Base-by-base conservation (phyloP, 2,329 filamentous ascomycete genomes). In the Simplicillium sp. region DNA sequence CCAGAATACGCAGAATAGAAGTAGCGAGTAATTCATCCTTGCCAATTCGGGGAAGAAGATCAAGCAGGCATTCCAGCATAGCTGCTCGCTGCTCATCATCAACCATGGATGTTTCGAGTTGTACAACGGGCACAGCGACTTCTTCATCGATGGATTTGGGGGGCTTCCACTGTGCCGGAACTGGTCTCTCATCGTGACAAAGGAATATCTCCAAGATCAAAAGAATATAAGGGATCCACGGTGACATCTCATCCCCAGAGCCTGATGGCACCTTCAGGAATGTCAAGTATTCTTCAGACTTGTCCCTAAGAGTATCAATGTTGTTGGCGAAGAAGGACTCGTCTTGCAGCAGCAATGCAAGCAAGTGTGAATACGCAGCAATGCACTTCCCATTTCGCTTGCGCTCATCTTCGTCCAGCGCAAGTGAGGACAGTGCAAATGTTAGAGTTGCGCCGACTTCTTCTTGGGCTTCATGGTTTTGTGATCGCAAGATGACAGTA, bases 221-320 rank as follows among this genome's bases (percentile, higher is more conserved):
- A 29, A 98, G 70, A 28, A 97, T 80, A 54, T 92, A 89, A 11
- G 87, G 85, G 48, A 97, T 83, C 88, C 90, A 98, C 2, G 87
- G 85, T 4, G 88, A 85, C n/a, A 87, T 69, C 44, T 92, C 84
- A 37, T 94, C 86, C 0, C 73, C 67, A 3, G 83, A 71, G 42
- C 82, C 76, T 1, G 77, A 67, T 5, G 77, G 69, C 4, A 88
- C 66, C 52, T 84, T 82, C 50, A 98, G 75, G 58, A 96, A 96
- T 3, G 70, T 73, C 20, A 95, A 71, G 46, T 96, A 78, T 31
- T 80, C 80, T 9, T 71, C 69, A 33, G 96, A 83, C 53, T 83
- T 87, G 14, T 86, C 80, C 54, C 83, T 84, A 17, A 98, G 64
- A 31, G 82, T 80, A 20, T 82, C 76, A 14, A 89, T 63, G 14